Evolutionary conservation across 2,329 filamentous ascomycete species (phyloP), one percentile per base, ranked within the genome.

Genomic region (Alternaria sp.): DNA sequence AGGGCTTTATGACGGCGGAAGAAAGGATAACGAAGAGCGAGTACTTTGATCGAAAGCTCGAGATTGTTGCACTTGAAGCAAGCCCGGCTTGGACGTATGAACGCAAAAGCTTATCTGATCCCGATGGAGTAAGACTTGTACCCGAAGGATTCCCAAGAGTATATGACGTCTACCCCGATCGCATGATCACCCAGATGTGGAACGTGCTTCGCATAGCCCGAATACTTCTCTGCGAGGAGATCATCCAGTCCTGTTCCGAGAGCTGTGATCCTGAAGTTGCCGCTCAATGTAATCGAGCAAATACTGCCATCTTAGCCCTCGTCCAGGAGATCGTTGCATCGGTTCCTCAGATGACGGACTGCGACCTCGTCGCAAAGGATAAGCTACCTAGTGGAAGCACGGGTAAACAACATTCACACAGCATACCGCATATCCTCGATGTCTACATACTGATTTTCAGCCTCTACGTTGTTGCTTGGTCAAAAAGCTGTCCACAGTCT

Each of bases 301-400:
- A 55, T 10, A 23, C 61, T 12, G 70, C 64, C 6, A 75, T 79
- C 30, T 63, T 69, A 2, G 20, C 53, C 1, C 63, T 77, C 56
- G 68, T 74, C 1, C 55, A 57, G 15, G 74, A 80, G n/a, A 75
- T 80, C 12, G 77, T 73, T 49, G 75, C 76, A 15, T 68, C 71
- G 10, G 71, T 73, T 5, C 75, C 77, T 7, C 78, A 79, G 50
- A 78, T 75, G 66, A 73, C 66, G 9, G 61, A 75, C 45, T 75
- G 73, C 57, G 30, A 59, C 4, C 63, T 58, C 14, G 69, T 69
- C 6, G 71, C 73, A 15, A 43, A 30, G 26, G 62, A 69, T 12
- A 73, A 69, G 49, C 30, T 72, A 8, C 70, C 65, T 6, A 45
- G 14, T 20, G 57, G 45, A 33, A 45, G 15, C 11, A 28, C 47